phyloP scores from a whole-genome alignment of 192 early-diverging fungal species.

The Coemansia sp. region DNA sequence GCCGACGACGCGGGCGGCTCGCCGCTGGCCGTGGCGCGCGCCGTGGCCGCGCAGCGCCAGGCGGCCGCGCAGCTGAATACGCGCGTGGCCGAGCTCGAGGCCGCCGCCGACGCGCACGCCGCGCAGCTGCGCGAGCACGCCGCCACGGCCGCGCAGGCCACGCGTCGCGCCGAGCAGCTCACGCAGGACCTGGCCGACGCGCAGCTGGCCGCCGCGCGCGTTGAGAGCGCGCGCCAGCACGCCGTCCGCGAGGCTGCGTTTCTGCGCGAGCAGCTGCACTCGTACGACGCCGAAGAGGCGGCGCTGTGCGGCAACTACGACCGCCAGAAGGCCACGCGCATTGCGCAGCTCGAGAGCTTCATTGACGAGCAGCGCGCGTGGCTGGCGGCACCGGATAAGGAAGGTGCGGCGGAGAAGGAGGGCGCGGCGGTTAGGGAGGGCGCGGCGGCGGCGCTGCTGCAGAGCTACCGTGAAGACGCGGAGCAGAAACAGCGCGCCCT shows the following conservation, averaged over 20 bases:
- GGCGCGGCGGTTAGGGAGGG: too few relatives aligned
- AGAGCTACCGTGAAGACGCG: constrained; percentile 22
- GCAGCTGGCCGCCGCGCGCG: constrained; percentile 19
- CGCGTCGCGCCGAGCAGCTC: too few relatives aligned
- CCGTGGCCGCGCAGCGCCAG: constrained; percentile 20
- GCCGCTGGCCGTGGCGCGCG: constrained; percentile 23
- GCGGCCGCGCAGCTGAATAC: constrained; percentile 37
- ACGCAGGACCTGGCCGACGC: constrained; percentile 21
- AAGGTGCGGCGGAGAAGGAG: background rate
- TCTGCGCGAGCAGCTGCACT: constrained; percentile 62
- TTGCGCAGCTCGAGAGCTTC: constrained; percentile 59
- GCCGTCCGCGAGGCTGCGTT: constrained; percentile 59
- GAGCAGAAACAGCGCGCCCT: constrained; percentile 22
- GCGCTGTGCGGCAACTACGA: constrained; percentile 56
- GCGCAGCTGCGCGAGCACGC: constrained; percentile 1
- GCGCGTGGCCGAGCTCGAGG: constrained; percentile 10
- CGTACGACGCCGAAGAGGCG: constrained; percentile 42
- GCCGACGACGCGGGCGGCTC: constrained; percentile 3
- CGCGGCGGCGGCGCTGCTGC: constrained; percentile 18
- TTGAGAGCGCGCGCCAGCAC: constrained; percentile 53
- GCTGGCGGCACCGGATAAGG: constrained; percentile 12
- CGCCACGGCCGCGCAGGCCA: too few relatives aligned
- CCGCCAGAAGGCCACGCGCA: constrained; percentile 55
- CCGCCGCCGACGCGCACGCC: constrained; percentile 1
- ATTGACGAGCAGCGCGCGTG: constrained; percentile 57